Conservation (phyloP, 768 basidiomycete genomes). For the Cantharellus cinnabarinus region DNA sequence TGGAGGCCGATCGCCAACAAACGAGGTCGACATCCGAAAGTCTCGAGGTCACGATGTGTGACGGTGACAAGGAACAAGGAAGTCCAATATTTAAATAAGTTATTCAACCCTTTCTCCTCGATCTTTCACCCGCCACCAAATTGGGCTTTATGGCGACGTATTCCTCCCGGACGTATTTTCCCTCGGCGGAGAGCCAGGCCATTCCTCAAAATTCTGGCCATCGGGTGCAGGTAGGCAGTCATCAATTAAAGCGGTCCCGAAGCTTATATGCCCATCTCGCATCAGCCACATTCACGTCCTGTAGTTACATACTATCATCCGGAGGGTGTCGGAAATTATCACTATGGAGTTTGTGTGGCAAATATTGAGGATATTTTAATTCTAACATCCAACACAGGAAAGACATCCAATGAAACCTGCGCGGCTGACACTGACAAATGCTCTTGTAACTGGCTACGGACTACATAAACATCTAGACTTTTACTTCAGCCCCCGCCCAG, state of each 20-base stretch:
- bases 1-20: too few species aligned
- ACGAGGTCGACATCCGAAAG: too few species aligned
- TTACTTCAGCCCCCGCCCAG: conserved; percentile 73
- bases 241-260: too few species aligned
- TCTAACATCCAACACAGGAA: conserved; percentile 34
- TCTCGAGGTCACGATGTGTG: too few species aligned
- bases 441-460: conserved; percentile 88
- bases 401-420: conserved; percentile 98
- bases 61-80: too few species aligned
- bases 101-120: too few species aligned
- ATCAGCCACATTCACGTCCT: conserved; percentile 59
- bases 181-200: conserved; percentile 49
- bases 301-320: conserved; percentile 95
- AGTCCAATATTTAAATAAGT: too few species aligned
- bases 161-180: conserved; percentile 54
- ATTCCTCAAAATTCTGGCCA: conserved; percentile 35
- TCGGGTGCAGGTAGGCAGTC: conserved; percentile 1
- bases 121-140: too few species aligned
- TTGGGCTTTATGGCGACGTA: conserved; percentile 25
- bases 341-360: conserved; percentile 62
- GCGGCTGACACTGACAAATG: conserved; percentile 85
- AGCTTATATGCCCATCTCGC: not conserved
- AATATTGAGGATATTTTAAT: not conserved
- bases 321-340: conserved; percentile 80
- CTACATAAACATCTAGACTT: conserved; percentile 87